These are phyloP conservation scores for Xerophyta viscosa DNA, from an alignment of 106 monocot genomes.

Conservation along the genomic window DNA sequence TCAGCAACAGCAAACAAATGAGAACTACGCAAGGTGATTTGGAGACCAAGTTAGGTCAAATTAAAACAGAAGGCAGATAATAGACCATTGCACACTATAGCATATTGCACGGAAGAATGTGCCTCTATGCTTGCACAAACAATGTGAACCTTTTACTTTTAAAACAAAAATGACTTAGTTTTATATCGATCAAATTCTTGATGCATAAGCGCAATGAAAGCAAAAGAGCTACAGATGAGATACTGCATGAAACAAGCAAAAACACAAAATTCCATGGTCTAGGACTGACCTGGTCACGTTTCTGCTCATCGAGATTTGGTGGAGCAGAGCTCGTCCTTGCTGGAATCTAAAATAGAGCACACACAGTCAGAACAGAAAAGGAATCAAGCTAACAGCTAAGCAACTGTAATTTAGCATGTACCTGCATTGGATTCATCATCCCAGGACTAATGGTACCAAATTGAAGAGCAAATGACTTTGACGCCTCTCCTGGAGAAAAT, in stretches of 20 bases:
- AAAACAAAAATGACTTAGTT: too few species aligned
- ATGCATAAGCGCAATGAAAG: too few species aligned
- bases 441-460: conserved; percentile 73
- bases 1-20: too few species aligned
- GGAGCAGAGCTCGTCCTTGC: conserved; percentile 74
- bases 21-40: too few species aligned
- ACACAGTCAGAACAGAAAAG: background rate
- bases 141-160: too few species aligned
- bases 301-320: conserved; percentile 93
- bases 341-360: conserved; percentile 36
- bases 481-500: conserved; percentile 37
- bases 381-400: background rate
- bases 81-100: too few species aligned
- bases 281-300: conserved; percentile 43
- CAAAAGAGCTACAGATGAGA: background rate
- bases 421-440: conserved; percentile 65
- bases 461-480: conserved; percentile 47
- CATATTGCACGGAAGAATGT: too few species aligned
- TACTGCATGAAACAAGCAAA: background rate
- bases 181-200: background rate
- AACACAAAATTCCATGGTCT: background rate
- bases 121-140: too few species aligned
- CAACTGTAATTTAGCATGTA: conserved; percentile 9
- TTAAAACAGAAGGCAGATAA: too few species aligned
- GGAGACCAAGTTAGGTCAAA: too few species aligned